Conservation (phyloP, 2,329 filamentous ascomycete species). For the Penicillium fuscoglaucum region DNA sequence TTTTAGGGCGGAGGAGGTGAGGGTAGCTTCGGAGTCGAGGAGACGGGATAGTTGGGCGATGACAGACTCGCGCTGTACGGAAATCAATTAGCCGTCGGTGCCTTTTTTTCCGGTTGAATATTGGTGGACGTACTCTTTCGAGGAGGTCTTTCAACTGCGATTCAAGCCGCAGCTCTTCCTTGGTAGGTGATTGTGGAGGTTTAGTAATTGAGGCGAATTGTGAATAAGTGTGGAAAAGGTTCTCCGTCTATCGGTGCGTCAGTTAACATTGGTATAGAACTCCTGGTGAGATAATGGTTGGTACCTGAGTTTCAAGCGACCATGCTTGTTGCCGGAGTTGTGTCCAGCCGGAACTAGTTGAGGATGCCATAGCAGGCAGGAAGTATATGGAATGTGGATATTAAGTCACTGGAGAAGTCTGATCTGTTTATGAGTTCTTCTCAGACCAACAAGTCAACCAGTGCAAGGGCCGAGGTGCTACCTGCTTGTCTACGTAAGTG, state of each 20-base stretch:
- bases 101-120: not conserved
- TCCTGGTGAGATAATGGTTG: constrained; percentile 15
- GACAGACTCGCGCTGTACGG: constrained; percentile 70
- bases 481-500: constrained; percentile 12
- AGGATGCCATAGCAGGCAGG: constrained; percentile 50
- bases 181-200: constrained; percentile 77
- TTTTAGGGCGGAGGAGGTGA: constrained; percentile 90
- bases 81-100: constrained; percentile 10
- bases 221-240: constrained; percentile 69
- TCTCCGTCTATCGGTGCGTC: constrained; percentile 67
- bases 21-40: constrained; percentile 85
- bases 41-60: constrained; percentile 81
- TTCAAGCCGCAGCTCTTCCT: constrained; percentile 80
- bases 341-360: constrained; percentile 74
- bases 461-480: constrained; percentile 9
- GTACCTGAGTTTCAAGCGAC: constrained; percentile 84
- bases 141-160: constrained; percentile 79
- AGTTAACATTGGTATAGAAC: constrained; percentile 12
- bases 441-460: not conserved
- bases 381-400: not conserved
- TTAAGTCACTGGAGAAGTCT: not conserved
- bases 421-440: not conserved
- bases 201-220: constrained; percentile 81
- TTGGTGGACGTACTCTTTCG: constrained; percentile 45
- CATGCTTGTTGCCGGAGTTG: constrained; percentile 92